Base-by-base conservation (phyloP, 2,329 filamentous ascomycete species). In the Trichoderma sp. region DNA sequence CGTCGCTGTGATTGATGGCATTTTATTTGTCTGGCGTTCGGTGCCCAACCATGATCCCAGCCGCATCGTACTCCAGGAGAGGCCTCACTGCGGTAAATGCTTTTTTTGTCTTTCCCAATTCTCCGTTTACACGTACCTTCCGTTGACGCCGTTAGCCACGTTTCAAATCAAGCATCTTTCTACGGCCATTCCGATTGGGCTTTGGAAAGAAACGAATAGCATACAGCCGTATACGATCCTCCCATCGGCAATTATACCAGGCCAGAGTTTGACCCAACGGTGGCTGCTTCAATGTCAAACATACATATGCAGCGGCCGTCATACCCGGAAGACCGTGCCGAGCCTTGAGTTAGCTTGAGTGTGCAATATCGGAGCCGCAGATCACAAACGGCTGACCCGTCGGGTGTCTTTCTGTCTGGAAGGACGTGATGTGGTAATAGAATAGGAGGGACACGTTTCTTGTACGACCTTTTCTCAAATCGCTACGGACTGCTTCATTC, bases 151-250 rank as follows among this genome's bases (percentile, higher is more conserved):
- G 47, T 21, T 66, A 57, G 47, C 34, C 28, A 66, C 34, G 34
- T 68, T 43, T 68, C 65, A 60, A 30, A 43, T 7, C 24, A 26
- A 39, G 14, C 21, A 32, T 39, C 15, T 18, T 6, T 30, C 65
- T 36, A 43, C 65, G 65, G 65, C 34, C 53, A 43, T n/a, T 24
- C 65, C 65, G 65, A 60, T 68, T 39, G 64, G 64, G 3, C 26
- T 39, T 21, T 0, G 1, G 21, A 30, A 28, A 28, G 18, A 65
- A 34, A 34, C 47, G 28, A 53, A 53, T 24, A n/a, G 39, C 39
- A 43, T n/a, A 43, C 15, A 6, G 47, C 21, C 26, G 51, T 34
- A 28, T 63, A 64, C 26, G 24, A 28, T 5, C 18, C 15, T 57
- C 14, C 32, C 8, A 3, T n/a, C 34, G n/a, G 18, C 12, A 32